phyloP scores from a whole-genome alignment of 345 rosid genomes.

The Rhizophora apiculata region DNA sequence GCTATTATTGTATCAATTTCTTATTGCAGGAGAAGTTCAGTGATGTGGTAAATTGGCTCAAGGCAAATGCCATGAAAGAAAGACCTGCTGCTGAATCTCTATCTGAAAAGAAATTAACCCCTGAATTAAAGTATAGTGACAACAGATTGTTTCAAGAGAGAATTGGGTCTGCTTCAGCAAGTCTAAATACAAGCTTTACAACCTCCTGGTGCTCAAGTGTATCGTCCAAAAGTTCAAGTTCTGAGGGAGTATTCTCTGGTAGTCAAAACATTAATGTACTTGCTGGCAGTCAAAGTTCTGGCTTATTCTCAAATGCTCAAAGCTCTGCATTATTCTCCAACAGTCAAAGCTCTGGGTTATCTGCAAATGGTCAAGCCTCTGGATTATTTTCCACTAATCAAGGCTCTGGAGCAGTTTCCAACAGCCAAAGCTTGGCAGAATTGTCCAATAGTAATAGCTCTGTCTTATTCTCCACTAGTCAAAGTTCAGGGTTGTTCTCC shows the following conservation, averaged over 20 bases:
- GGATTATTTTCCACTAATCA: constrained; percentile 9
- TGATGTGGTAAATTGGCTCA: constrained; percentile 87
- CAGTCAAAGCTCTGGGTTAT: constrained; percentile 20
- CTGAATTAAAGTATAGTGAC: constrained; percentile 43
- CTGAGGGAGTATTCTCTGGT: constrained; percentile 20
- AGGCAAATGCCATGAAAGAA: constrained; percentile 54
- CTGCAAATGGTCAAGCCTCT: constrained; percentile 7
- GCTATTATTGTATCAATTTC: neutral
- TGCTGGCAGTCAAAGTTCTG: constrained; percentile 14
- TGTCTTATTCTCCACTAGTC: constrained; percentile 9
- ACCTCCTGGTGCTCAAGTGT: constrained; percentile 29
- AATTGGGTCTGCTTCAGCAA: constrained; percentile 28
- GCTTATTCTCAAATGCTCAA: constrained; percentile 11
- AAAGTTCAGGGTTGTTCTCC: constrained; percentile 7
- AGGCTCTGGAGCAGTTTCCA: constrained; percentile 17
- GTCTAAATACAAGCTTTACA: constrained; percentile 24
- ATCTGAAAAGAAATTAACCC: constrained; percentile 39
- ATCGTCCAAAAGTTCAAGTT: constrained; percentile 26
- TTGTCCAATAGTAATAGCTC: constrained; percentile 18
- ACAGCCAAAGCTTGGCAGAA: constrained; percentile 6
- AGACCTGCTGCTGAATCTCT: constrained; percentile 44
- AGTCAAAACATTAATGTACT: constrained; percentile 15
- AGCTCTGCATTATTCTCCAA: constrained; percentile 19
- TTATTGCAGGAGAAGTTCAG: constrained; percentile 67
- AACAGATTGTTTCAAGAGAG: constrained; percentile 34